phyloP scores from a whole-genome alignment of 164 flowering plant species.

The Aristolochia contorta region DNA sequence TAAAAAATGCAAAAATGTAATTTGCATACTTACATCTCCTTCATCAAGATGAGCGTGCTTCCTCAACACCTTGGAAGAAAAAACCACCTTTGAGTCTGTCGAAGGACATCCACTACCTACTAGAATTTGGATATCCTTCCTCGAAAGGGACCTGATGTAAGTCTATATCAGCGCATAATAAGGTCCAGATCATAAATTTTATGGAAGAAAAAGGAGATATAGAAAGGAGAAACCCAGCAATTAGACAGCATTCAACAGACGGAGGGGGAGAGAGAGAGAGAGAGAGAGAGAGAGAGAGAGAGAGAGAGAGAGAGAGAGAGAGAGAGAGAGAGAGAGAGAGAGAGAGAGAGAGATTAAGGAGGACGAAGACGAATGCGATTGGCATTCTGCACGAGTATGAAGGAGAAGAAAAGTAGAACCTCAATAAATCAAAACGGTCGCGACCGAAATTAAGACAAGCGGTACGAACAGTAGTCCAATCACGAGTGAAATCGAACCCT shows the following conservation, averaged over 20 bases:
- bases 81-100: conserved; percentile 62
- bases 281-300: too few relatives aligned
- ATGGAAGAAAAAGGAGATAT: not conserved
- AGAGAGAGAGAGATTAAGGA: too few relatives aligned
- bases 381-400: not conserved
- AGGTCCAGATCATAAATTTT: not conserved
- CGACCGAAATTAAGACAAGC: conserved; percentile 74
- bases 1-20: too few relatives aligned
- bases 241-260: not conserved
- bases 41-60: conserved; percentile 87
- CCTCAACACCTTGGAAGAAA: conserved; percentile 78
- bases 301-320: too few relatives aligned
- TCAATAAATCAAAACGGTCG: conserved; percentile 87
- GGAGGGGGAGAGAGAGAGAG: too few relatives aligned
- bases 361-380: too few relatives aligned
- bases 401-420: conserved; percentile 26
- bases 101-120: conserved; percentile 95
- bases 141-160: conserved; percentile 77
- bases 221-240: not conserved
- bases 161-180: not conserved
- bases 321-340: too few relatives aligned
- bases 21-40: conserved; percentile 75
- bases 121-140: conserved; percentile 82
- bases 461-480: conserved; percentile 59
- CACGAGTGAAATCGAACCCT: conserved; percentile 57